Conservation (phyloP, 2,329 filamentous ascomycete genomes). For the Fusarium udum region DNA sequence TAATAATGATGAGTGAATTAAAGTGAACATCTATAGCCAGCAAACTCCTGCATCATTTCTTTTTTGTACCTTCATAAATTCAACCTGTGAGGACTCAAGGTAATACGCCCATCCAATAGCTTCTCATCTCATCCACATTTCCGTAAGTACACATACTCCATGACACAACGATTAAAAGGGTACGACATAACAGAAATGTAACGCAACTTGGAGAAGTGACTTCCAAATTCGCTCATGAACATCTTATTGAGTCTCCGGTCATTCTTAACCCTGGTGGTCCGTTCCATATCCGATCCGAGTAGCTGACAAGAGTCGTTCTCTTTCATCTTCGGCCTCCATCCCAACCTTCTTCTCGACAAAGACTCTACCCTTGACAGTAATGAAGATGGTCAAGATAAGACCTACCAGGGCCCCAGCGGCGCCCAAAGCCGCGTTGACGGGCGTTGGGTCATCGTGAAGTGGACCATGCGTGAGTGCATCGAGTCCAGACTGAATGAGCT, state of each 20-base stretch:
- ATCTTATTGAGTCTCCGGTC: background rate
- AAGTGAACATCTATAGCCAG: background rate
- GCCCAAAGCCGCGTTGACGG: constrained; percentile 17
- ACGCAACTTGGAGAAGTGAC: fast-evolving
- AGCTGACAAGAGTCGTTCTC: constrained; percentile 27
- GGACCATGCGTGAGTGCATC: constrained; percentile 68
- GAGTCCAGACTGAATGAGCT: constrained; percentile 75
- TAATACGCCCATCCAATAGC: fast-evolving
- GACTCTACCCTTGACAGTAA: constrained; percentile 7
- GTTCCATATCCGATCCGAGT: constrained; percentile 12
- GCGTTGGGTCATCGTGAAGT: constrained; percentile 8
- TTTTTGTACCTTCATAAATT: background rate
- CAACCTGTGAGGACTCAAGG: background rate
- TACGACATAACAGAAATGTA: background rate
- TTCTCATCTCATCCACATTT: background rate
- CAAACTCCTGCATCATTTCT: background rate
- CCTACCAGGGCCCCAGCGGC: constrained; percentile 7
- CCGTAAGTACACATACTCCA: no score
- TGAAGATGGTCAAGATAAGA: constrained; percentile 3
- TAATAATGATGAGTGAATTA: background rate
- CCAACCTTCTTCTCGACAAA: constrained; percentile 29
- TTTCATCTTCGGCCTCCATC: constrained; percentile 17
- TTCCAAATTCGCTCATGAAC: fast-evolving
- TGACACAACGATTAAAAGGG: no score
- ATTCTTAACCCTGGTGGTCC: background rate